phyloP scores from a whole-genome alignment of 768 basidiomycete species.

The Polyporus arcularius region DNA sequence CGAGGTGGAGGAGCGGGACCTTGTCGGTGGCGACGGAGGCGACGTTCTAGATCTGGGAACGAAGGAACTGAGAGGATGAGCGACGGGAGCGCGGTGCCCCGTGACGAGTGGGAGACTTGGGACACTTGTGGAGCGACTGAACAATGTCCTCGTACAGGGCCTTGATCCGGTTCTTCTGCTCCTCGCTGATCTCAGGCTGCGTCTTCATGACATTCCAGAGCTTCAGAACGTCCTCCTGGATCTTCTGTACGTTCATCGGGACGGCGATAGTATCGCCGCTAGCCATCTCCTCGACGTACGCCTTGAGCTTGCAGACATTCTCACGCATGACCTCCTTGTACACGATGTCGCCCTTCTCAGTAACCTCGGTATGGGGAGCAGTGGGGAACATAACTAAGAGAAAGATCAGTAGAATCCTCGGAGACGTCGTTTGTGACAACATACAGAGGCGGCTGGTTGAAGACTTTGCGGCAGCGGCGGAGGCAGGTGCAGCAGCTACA shows the following conservation, averaged over 20 bases:
- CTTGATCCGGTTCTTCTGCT: conserved; percentile 95
- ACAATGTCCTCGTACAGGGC: conserved; percentile 96
- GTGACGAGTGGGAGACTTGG: conserved; percentile 60
- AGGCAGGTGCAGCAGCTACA: conserved; percentile 51
- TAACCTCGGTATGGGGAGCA: conserved; percentile 93
- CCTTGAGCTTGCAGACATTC: conserved; percentile 95
- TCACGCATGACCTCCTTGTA: conserved; percentile 95
- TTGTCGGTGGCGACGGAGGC: conserved; percentile 84
- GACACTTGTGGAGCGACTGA: conserved; percentile 80
- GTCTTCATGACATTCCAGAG: conserved; percentile 97
- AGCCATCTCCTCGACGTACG: conserved; percentile 98
- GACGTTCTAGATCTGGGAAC: conserved; percentile 78
- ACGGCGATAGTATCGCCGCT: conserved; percentile 85
- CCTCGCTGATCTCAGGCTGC: conserved; percentile 94
- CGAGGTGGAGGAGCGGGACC: conserved; percentile 91
- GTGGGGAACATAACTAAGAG: conserved; percentile 94
- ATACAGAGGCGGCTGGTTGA: conserved; percentile 80
- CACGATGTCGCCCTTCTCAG: conserved; percentile 90
- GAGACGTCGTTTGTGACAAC: conserved; percentile 27
- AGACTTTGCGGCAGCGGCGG: conserved; percentile 77
- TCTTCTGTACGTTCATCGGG: conserved; percentile 92
- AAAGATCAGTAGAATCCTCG: conserved; percentile 1
- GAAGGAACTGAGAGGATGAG: conserved; percentile 95
- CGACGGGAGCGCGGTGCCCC: conserved; percentile 68
- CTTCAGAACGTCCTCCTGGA: conserved; percentile 95